Evolutionary conservation across 768 basidiomycete genomes (phyloP).

Genomic region (Gloeostereum incarnatum): DNA sequence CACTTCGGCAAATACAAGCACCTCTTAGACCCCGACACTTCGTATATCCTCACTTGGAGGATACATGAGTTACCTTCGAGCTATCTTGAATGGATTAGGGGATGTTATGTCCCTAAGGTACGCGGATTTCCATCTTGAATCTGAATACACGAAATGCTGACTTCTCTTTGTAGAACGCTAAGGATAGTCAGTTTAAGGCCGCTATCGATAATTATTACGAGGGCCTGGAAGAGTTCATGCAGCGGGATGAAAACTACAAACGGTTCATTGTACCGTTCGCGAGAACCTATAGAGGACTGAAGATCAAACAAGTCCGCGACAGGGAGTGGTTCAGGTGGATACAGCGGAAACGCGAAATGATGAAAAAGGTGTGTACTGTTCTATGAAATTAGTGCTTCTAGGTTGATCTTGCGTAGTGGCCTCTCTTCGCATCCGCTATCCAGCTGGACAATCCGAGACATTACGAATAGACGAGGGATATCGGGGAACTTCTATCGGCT

Average conservation of each 20-base stretch:
- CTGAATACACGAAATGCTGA: no score
- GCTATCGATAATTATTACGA: slow-evolving; percentile 3
- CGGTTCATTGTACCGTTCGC: slow-evolving; percentile 4
- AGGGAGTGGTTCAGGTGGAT: slow-evolving; percentile 3
- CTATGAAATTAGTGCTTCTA: neutral
- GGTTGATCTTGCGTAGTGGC: slow-evolving; percentile 1
- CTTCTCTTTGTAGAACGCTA: neutral
- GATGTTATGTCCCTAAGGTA: neutral
- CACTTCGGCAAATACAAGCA: neutral
- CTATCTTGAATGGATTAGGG: neutral
- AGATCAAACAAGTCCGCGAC: slow-evolving; percentile 1
- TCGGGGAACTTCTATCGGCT: slow-evolving; percentile 2
- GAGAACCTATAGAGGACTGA: neutral
- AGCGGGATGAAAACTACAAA: slow-evolving; percentile 2
- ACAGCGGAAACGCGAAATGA: neutral
- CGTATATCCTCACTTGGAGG: no score
- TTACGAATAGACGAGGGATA: neutral
- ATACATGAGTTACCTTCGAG: neutral
- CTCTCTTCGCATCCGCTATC: slow-evolving; percentile 5
- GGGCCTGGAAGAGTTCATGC: neutral
- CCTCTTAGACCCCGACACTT: no score
- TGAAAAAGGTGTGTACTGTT: neutral
- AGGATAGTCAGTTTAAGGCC: neutral
- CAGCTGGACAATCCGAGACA: slow-evolving; percentile 5
- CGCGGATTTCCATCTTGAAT: neutral